Evolutionary conservation across 129 eudicot species (phyloP).

Genomic region (Lactuca saligna): DNA sequence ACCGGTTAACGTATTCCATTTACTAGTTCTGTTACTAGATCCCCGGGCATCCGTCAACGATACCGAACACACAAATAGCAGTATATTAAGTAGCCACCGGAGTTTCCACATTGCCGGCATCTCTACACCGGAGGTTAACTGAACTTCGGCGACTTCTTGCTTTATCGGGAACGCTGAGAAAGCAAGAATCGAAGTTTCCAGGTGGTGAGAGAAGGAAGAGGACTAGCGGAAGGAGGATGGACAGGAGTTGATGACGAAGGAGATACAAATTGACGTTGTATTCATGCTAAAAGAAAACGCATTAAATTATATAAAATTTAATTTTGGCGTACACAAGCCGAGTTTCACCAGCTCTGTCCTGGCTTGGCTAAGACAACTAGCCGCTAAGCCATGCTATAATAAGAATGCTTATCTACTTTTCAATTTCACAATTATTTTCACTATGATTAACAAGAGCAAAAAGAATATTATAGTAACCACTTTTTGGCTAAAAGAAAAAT

Average conservation of each 20-base stretch:
- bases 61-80: conserved; percentile 11
- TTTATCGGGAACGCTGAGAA: background rate
- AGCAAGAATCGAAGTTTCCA: background rate
- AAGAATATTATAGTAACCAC: too few relatives aligned
- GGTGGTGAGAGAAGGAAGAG: background rate
- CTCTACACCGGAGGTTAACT: background rate
- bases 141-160: background rate
- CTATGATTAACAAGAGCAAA: too few relatives aligned
- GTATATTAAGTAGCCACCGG: conserved; percentile 17
- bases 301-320: conserved; percentile 7
- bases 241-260: conserved; percentile 8
- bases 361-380: background rate
- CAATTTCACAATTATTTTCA: too few relatives aligned
- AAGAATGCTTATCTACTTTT: background rate
- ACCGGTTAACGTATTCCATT: conserved; percentile 30
- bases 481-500: too few relatives aligned
- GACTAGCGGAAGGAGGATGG: background rate
- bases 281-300: conserved; percentile 5
- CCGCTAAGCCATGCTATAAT: background rate
- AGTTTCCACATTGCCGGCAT: conserved; percentile 22
- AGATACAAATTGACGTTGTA: background rate
- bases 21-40: conserved; percentile 9
- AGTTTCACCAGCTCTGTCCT: background rate
- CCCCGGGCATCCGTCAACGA: conserved; percentile 11
- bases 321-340: conserved; percentile 21